Evolutionary conservation across 768 basidiomycete genomes (phyloP).

Genomic region (Boletus vinaceobasis): DNA sequence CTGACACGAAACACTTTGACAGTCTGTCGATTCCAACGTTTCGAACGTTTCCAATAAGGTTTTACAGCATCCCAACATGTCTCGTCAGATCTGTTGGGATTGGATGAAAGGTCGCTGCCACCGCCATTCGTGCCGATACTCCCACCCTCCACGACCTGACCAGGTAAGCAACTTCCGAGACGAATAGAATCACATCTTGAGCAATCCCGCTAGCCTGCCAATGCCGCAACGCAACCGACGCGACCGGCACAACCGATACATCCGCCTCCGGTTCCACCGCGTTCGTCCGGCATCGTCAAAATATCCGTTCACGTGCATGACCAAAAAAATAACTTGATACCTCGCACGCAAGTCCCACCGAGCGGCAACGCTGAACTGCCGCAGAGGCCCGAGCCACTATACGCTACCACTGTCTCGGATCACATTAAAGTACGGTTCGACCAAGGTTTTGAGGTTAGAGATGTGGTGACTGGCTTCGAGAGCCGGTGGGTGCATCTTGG

Average conservation of each 20-base stretch:
- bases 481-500: slow-evolving; percentile 56
- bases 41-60: slow-evolving; percentile 9
- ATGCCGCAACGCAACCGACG: not conserved
- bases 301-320: not conserved
- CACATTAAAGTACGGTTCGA: slow-evolving; percentile 56
- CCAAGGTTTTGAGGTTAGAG: slow-evolving; percentile 56
- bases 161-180: slow-evolving; percentile 5
- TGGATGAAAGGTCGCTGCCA: slow-evolving; percentile 1
- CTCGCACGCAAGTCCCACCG: not conserved
- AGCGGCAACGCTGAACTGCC: not conserved
- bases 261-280: not conserved
- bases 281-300: not conserved
- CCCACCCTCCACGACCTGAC: slow-evolving; percentile 5
- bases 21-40: slow-evolving; percentile 19
- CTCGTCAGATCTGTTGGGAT: not conserved
- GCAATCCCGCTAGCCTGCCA: not conserved
- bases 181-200: not conserved
- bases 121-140: not conserved
- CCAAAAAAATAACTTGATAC: not conserved
- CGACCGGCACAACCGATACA: not conserved
- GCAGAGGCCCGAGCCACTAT: slow-evolving; percentile 17
- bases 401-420: slow-evolving; percentile 42
- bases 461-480: slow-evolving; percentile 66
- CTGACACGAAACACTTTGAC: not conserved
- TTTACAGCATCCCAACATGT: not conserved